These are phyloP conservation scores for Phytopythium oedochilum DNA, from an alignment of 352 stramenopile species.

Conservation along the genomic window DNA sequence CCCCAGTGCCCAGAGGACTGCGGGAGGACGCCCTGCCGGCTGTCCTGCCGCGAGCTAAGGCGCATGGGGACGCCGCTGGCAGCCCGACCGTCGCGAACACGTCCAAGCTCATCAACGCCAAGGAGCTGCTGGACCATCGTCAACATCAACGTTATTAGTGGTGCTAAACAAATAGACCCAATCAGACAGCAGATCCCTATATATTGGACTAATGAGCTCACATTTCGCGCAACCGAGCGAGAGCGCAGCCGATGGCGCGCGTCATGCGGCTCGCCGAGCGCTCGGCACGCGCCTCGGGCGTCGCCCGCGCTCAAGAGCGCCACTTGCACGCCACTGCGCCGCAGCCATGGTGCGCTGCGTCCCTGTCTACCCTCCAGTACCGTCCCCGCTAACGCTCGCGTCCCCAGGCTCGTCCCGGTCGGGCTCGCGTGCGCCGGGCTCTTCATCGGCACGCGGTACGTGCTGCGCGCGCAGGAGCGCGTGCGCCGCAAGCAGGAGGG, in stretches of 20 bases:
- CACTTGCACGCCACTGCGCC: conserved; percentile 49
- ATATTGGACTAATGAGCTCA: conserved; percentile 24
- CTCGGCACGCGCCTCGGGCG: background rate
- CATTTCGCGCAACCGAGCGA: no score
- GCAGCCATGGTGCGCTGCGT: conserved; percentile 35
- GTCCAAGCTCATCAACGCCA: conserved; percentile 36
- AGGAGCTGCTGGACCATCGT: conserved; percentile 40
- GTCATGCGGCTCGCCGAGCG: background rate
- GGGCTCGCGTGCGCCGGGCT: conserved; percentile 36
- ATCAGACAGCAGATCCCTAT: no score
- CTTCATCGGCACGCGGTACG: conserved; percentile 51
- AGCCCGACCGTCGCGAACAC: conserved; percentile 35
- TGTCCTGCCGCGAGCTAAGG: background rate
- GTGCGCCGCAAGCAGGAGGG: conserved; percentile 36
- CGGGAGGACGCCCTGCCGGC: conserved; percentile 10
- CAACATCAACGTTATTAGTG: no score
- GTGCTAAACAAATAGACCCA: no score
- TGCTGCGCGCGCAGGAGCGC: conserved; percentile 54
- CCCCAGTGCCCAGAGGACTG: conserved; percentile 1
- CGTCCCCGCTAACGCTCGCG: background rate
- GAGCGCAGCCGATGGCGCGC: background rate
- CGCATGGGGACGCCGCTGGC: background rate
- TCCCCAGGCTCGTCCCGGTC: conserved; percentile 28
- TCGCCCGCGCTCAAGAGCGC: conserved; percentile 4
- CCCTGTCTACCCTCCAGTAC: background rate